Conservation (phyloP, 345 rosid species). For the Orychophragmus violaceus region DNA sequence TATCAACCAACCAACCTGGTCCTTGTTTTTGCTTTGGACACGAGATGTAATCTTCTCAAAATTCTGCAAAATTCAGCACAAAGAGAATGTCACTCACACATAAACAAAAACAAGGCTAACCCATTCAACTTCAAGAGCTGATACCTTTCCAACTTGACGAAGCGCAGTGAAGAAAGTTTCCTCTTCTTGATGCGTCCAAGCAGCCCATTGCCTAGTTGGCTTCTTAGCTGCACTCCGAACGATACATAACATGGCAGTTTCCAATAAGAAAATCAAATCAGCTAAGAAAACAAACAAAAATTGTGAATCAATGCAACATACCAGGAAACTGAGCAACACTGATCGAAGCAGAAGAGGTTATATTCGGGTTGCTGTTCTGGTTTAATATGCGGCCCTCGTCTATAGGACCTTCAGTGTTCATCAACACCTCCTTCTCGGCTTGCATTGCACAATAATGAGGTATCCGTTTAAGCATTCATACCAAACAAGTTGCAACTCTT, state of each 20-base stretch:
- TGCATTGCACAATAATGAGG: conserved; percentile 27
- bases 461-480: conserved; percentile 17
- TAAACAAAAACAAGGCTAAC: not conserved
- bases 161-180: conserved; percentile 95
- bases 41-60: conserved; percentile 95
- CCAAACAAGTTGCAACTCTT: no score
- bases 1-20: conserved; percentile 70
- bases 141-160: conserved; percentile 98
- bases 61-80: conserved; percentile 53
- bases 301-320: conserved; percentile 38
- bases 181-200: conserved; percentile 99
- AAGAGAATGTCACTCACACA: not conserved
- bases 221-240: conserved; percentile 51
- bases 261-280: conserved; percentile 1
- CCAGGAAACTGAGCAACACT: conserved; percentile 51
- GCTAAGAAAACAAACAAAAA: not conserved
- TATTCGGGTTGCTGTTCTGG: conserved; percentile 40
- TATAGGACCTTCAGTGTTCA: conserved; percentile 21
- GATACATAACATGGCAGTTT: not conserved
- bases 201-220: conserved; percentile 98
- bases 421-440: conserved; percentile 13
- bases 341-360: conserved; percentile 35
- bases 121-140: conserved; percentile 2
- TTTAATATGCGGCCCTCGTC: conserved; percentile 19
- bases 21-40: conserved; percentile 96